These are phyloP conservation scores for Pouteria campechiana DNA, from an alignment of 179 eudicot genomes.

Conservation along the genomic window DNA sequence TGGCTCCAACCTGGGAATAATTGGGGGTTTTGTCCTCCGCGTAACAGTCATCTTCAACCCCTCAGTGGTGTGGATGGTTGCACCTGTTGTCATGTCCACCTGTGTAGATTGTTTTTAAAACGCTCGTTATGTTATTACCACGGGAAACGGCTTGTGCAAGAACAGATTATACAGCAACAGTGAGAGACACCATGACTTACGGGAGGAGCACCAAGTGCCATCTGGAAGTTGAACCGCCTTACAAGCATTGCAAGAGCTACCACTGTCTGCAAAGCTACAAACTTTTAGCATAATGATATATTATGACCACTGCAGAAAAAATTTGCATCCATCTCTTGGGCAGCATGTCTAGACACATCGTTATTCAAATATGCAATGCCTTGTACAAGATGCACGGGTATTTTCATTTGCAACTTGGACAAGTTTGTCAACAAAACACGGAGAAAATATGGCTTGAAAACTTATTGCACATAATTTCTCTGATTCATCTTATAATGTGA, in stretches of 20 bases:
- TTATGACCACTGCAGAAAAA: too few species aligned
- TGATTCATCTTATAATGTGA: too few species aligned
- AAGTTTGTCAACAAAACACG: too few species aligned
- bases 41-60: slow-evolving; percentile 83
- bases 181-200: slow-evolving; percentile 33
- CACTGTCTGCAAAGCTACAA: slow-evolving; percentile 37
- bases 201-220: slow-evolving; percentile 88
- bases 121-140: too few species aligned
- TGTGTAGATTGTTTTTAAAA: too few species aligned
- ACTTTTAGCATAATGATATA: too few species aligned
- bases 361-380: too few species aligned
- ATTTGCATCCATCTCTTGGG: too few species aligned
- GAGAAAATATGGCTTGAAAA: too few species aligned
- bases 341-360: too few species aligned
- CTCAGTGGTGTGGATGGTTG: slow-evolving; percentile 88
- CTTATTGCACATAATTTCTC: too few species aligned
- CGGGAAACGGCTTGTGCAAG: not conserved
- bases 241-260: slow-evolving; percentile 92
- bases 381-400: too few species aligned
- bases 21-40: slow-evolving; percentile 34
- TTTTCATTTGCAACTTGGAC: not conserved
- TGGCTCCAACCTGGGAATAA: slow-evolving; percentile 25
- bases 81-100: slow-evolving; percentile 98
- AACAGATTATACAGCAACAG: not conserved
- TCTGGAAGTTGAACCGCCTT: slow-evolving; percentile 72